phyloP scores from a whole-genome alignment of 1,139 yeast species.

The Saccharomycopsis hybrid region DNA sequence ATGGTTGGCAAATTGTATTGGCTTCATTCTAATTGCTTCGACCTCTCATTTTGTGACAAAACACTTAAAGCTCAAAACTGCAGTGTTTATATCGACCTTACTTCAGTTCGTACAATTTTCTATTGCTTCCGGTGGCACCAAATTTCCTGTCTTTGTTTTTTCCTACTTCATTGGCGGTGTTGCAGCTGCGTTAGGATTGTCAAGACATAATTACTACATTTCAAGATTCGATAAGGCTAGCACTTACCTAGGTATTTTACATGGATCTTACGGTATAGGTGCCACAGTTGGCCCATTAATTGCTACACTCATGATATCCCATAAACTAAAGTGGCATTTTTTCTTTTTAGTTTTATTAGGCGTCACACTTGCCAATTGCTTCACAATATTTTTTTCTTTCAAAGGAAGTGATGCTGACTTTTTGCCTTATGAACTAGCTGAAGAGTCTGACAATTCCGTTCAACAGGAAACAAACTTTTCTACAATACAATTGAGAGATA shows the following conservation, averaged over 20 bases:
- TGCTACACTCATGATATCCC: constrained; percentile 46
- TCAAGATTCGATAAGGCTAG: constrained; percentile 44
- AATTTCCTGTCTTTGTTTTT: constrained; percentile 36
- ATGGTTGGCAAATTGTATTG: constrained; percentile 40
- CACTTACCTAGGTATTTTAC: constrained; percentile 45
- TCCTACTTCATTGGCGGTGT: constrained; percentile 55
- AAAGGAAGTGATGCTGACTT: constrained; percentile 40
- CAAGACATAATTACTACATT: constrained; percentile 53
- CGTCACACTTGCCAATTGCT: constrained; percentile 30
- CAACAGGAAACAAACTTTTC: too few species aligned
- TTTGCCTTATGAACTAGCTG: constrained; percentile 28
- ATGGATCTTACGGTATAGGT: constrained; percentile 59
- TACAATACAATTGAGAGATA: too few species aligned
- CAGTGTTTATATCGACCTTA: constrained; percentile 8
- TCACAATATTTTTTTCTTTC: constrained; percentile 35
- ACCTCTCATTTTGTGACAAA: constrained; percentile 31
- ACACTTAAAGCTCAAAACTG: neutral
- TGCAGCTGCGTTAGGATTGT: constrained; percentile 50
- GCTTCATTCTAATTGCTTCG: constrained; percentile 35
- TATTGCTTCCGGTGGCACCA: constrained; percentile 28
- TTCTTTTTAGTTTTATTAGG: constrained; percentile 46
- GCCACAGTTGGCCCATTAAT: constrained; percentile 56
- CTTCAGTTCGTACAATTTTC: constrained; percentile 26
- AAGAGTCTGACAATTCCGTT: too few species aligned
- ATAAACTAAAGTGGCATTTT: constrained; percentile 47